Percentiles rank a stretch among this genome's conserved stretches.
Evolutionary conservation across 306 rosid genomes (phyloP).

Genomic region (Malus domestica): DNA sequence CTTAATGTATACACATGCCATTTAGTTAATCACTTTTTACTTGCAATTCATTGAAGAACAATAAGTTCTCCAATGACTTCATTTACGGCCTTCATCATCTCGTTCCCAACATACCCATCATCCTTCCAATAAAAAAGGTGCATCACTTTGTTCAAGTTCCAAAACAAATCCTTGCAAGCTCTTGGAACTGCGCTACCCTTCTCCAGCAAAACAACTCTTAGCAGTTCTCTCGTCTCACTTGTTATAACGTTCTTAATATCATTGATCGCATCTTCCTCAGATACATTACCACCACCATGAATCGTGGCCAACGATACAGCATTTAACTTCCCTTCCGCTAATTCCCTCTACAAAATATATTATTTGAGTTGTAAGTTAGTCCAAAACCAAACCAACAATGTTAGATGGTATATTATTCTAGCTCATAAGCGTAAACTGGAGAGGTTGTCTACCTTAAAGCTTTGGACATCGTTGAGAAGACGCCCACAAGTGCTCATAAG

Average conservation of each 20-base stretch:
- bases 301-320: conserved; percentile 33
- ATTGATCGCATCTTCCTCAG: conserved; percentile 35
- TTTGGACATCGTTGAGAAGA: conserved; percentile 64
- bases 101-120: conserved; percentile 65
- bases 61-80: conserved; percentile 52
- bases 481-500: conserved; percentile 62
- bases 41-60: conserved; percentile 16
- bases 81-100: conserved; percentile 41
- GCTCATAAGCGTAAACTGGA: background rate
- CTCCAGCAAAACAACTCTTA: conserved; percentile 55
- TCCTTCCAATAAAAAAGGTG: conserved; percentile 61
- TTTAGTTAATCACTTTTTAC: background rate
- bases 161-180: conserved; percentile 77
- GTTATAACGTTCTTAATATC: conserved; percentile 31
- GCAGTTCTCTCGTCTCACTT: conserved; percentile 49
- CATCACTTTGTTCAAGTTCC: conserved; percentile 63
- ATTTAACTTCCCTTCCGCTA: conserved; percentile 69
- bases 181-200: conserved; percentile 56
- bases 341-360: conserved; percentile 55
- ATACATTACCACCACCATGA: conserved; percentile 28
- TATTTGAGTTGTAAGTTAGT: conserved; percentile 3
- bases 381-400: background rate
- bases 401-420: background rate
- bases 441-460: conserved; percentile 41
- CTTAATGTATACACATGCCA: background rate